Evolutionary conservation across 306 rosid genomes (phyloP).

Genomic region (Aeschynomene evenia): DNA sequence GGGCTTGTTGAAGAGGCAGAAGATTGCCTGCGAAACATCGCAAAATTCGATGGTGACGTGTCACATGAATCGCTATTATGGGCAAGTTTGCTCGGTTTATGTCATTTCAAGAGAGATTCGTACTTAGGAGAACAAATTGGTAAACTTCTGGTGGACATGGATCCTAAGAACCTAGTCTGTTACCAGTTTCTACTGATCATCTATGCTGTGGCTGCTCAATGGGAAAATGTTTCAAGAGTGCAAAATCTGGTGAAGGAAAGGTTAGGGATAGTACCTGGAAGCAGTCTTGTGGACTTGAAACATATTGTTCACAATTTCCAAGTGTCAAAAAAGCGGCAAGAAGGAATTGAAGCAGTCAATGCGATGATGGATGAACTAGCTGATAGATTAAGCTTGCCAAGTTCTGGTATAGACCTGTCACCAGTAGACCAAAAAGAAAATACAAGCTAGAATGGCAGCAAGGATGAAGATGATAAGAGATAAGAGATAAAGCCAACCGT

Average conservation of each 20-base stretch:
- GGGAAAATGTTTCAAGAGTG: constrained; percentile 68
- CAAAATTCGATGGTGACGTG: constrained; percentile 36
- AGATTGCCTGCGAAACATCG: constrained; percentile 45
- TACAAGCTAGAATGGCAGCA: not conserved
- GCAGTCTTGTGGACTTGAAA: constrained; percentile 66
- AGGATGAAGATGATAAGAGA: constrained; percentile 20
- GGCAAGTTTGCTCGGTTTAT: constrained; percentile 55
- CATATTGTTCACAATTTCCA: constrained; percentile 58
- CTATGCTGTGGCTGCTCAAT: constrained; percentile 61
- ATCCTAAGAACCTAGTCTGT: constrained; percentile 54
- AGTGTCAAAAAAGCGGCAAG: constrained; percentile 38
- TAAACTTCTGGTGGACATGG: constrained; percentile 49
- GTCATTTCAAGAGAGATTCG: constrained; percentile 57
- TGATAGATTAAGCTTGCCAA: constrained; percentile 33
- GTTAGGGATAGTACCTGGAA: constrained; percentile 52
- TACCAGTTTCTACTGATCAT: constrained; percentile 61
- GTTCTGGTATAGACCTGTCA: constrained; percentile 7
- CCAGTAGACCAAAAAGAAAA: not conserved
- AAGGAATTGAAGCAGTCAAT: constrained; percentile 37
- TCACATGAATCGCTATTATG: constrained; percentile 46
- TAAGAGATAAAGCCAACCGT: constrained; percentile 16
- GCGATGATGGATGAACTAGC: constrained; percentile 38
- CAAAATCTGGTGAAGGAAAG: constrained; percentile 53
- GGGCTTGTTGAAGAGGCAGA: constrained; percentile 56
- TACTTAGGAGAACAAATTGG: constrained; percentile 60